phyloP scores from a whole-genome alignment of 495 filamentous ascomycete genomes.

The Lichenothelia convexa region DNA sequence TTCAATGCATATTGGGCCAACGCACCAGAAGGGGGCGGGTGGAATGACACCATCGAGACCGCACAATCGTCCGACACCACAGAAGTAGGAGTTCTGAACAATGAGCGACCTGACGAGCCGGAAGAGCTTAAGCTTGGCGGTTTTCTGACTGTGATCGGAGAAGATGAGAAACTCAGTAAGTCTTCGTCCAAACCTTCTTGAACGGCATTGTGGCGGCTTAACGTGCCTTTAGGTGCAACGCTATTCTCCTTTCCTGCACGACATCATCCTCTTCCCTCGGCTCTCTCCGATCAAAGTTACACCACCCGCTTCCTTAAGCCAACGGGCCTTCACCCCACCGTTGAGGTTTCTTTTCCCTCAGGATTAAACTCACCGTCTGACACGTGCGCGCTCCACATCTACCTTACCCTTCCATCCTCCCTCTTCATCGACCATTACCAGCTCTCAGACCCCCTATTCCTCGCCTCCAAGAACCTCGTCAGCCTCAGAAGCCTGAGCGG shows the following conservation, averaged over 20 bases:
- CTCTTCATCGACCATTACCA: slow-evolving; percentile 84
- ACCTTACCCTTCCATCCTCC: slow-evolving; percentile 67
- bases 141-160: slow-evolving; percentile 58
- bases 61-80: slow-evolving; percentile 28
- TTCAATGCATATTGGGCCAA: slow-evolving; percentile 42
- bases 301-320: slow-evolving; percentile 40
- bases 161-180: slow-evolving; percentile 50
- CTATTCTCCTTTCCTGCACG: slow-evolving; percentile 83
- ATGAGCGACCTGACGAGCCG: slow-evolving; percentile 42
- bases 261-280: slow-evolving; percentile 40
- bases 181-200: slow-evolving; percentile 12
- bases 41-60: slow-evolving; percentile 31
- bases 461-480: slow-evolving; percentile 56
- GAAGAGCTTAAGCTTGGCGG: slow-evolving; percentile 66
- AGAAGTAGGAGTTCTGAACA: slow-evolving; percentile 68
- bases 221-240: slow-evolving; percentile 34
- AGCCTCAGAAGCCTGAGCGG: slow-evolving; percentile 49
- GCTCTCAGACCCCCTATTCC: slow-evolving; percentile 51
- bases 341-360: slow-evolving; percentile 26
- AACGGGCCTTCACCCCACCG: slow-evolving; percentile 73
- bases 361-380: slow-evolving; percentile 19
- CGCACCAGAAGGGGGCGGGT: slow-evolving; percentile 24
- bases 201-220: slow-evolving; percentile 5
- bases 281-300: slow-evolving; percentile 29
- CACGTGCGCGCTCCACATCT: slow-evolving; percentile 56